Evolutionary conservation across 2,329 filamentous ascomycete genomes (phyloP).

Genomic region (Fusarium brevicatenulatum): DNA sequence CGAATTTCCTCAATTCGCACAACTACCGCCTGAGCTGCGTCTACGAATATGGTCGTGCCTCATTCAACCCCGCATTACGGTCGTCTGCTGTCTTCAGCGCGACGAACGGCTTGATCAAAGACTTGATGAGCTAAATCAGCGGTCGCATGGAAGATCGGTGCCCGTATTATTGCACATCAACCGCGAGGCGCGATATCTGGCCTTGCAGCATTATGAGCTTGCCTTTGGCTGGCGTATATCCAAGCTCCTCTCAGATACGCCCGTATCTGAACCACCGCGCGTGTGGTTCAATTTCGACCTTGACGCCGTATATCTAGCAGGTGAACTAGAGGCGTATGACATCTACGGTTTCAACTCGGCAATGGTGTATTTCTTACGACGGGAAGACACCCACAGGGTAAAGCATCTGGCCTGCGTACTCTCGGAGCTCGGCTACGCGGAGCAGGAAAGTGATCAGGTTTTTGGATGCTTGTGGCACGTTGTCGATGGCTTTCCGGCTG

Average conservation of each 20-base stretch:
- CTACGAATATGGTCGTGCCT: conserved; percentile 59
- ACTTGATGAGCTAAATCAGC: conserved; percentile 42
- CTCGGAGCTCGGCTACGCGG: conserved; percentile 55
- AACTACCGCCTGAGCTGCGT: conserved; percentile 59
- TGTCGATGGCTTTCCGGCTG: conserved; percentile 55
- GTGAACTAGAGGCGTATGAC: conserved; percentile 60
- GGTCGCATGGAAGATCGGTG: conserved; percentile 41
- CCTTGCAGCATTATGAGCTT: conserved; percentile 56
- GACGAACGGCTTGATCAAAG: conserved; percentile 44
- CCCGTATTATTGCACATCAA: conserved; percentile 58
- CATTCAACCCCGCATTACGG: conserved; percentile 57
- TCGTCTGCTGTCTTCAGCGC: conserved; percentile 55
- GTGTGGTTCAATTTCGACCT: conserved; percentile 60
- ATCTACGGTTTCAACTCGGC: conserved; percentile 58
- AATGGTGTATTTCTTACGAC: conserved; percentile 59
- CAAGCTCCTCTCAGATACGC: conserved; percentile 50
- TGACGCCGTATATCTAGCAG: conserved; percentile 59
- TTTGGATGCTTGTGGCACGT: conserved; percentile 61
- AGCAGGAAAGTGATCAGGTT: conserved; percentile 56
- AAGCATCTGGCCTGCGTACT: conserved; percentile 57
- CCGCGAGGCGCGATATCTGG: conserved; percentile 56
- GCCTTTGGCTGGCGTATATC: conserved; percentile 60
- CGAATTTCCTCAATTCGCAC: conserved; percentile 51
- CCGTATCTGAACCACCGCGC: conserved; percentile 49
- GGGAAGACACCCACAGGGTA: conserved; percentile 57